phyloP scores from a whole-genome alignment of 2,329 filamentous ascomycete species.

The Pestalotiopsis sp. region DNA sequence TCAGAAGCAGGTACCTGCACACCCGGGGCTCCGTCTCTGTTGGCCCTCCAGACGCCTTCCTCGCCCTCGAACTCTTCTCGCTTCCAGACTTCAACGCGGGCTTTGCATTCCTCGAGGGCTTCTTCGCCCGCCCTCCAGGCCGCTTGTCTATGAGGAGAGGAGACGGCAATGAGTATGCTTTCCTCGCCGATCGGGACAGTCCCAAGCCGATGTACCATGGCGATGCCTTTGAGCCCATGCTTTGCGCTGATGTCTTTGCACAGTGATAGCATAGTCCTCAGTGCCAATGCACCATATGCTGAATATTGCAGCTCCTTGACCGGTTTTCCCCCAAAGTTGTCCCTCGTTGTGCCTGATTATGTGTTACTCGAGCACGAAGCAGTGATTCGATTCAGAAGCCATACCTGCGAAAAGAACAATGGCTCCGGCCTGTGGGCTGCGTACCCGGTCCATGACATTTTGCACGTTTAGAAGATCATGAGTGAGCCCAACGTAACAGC shows the following conservation, averaged over 20 bases:
- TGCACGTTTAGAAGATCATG: conserved; percentile 59
- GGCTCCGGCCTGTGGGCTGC: conserved; percentile 72
- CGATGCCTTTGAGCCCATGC: conserved; percentile 71
- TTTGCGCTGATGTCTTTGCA: conserved; percentile 56
- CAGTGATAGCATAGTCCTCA: conserved; percentile 69
- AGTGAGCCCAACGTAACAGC: conserved; percentile 71
- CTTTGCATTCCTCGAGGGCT: conserved; percentile 84
- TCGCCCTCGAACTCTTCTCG: conserved; percentile 81
- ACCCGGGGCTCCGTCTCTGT: conserved; percentile 71
- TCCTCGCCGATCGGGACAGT: conserved; percentile 89
- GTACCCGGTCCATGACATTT: conserved; percentile 65
- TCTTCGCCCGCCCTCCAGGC: conserved; percentile 91
- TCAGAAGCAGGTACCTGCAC: conserved; percentile 38
- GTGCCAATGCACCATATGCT: conserved; percentile 70
- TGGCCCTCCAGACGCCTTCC: conserved; percentile 84
- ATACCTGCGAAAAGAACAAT: conserved; percentile 76
- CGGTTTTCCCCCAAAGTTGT: conserved; percentile 71
- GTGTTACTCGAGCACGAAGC: conserved; percentile 10
- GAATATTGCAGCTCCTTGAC: conserved; percentile 77
- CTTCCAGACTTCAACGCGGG: conserved; percentile 93
- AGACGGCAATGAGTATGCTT: conserved; percentile 87
- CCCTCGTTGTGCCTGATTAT: conserved; percentile 69
- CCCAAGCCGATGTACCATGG: conserved; percentile 83
- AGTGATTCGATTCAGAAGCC: conserved; percentile 11
- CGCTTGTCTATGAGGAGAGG: conserved; percentile 77